Evolutionary conservation across 2,329 filamentous ascomycete species (phyloP), one percentile per base, ranked within the genome.

Genomic region (Aureobasidium subglaciale): DNA sequence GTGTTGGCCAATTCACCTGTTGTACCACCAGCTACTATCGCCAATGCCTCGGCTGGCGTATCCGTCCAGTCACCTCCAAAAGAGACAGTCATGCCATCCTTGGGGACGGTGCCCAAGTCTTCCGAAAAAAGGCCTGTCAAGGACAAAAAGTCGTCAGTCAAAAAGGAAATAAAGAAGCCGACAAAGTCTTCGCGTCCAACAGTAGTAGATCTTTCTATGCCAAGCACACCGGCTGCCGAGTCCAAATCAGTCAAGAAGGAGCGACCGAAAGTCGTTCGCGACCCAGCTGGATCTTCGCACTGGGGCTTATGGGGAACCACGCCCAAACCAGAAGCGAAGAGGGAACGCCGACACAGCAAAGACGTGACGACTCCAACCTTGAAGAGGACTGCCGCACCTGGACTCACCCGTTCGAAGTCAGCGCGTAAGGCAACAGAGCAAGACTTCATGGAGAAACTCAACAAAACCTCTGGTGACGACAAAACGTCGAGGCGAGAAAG

Each of bases 271-370:
- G 82, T 90, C 60, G 87, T 83, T 62, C 87, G 88, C 57, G 85
- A 87, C 34, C 78, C 81, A 57, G 43, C 38, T 8, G 78, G 78
- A 32, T 71, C 71, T n/a, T 76, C 68, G 20, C 70, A 81, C 11
- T 93, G 90, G 89, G 86, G 84, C 32, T 83, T 84, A 68, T 92
- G 87, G 87, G 82, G 80, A 16, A 78, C 83, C 15, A 74, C 79
- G 45, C 68, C 67, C 60, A 56, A 61, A 48, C 62, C 60, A n/a
- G 58, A 60, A 64, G 20, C 27, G 2, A 60, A 68, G 65, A 60
- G 59, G 59, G 25, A 62, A 60, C 37, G 62, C 66, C 77, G 78
- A 61, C 84, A 78, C 63, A 62, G 65, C 4, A 69, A 65, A 53
- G 73, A 74, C 43, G 71, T 69, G 29, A 59, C 60, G 29, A 67